Evolutionary conservation across 768 basidiomycete genomes (phyloP).

Genomic region (Russula vinacea): DNA sequence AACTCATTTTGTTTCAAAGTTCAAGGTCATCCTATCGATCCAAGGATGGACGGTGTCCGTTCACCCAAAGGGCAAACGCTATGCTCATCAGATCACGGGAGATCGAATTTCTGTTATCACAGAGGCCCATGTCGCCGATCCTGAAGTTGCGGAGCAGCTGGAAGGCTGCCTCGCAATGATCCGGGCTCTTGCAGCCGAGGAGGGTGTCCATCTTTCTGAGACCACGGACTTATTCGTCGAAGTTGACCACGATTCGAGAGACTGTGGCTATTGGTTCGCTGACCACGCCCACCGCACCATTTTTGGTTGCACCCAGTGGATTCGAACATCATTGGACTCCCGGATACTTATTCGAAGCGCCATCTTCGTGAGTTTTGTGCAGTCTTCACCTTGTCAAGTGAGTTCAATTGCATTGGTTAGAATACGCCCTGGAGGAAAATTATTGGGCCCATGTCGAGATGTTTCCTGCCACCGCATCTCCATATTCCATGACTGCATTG

Average conservation of each 20-base stretch:
- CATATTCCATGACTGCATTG: conserved; percentile 8
- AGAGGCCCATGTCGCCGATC: not conserved
- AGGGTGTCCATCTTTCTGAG: not conserved
- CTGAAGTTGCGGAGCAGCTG: not conserved
- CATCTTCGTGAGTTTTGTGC: conserved; percentile 11
- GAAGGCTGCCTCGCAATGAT: not conserved
- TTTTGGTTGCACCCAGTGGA: conserved; percentile 9
- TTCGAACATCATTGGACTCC: not conserved
- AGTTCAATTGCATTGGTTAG: not conserved
- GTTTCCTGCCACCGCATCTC: conserved; percentile 9
- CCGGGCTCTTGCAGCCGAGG: not conserved
- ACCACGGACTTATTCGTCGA: conserved; percentile 19
- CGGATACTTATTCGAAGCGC: not conserved
- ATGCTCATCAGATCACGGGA: not conserved
- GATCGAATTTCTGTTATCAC: conserved; percentile 11
- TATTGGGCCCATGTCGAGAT: conserved; percentile 23
- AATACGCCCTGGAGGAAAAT: conserved; percentile 19
- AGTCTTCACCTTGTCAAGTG: not conserved
- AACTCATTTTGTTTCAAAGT: not conserved
- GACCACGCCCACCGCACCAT: conserved; percentile 16
- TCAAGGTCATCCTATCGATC: conserved; percentile 15
- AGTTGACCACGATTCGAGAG: not conserved
- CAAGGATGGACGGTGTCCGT: conserved; percentile 1
- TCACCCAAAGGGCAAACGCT: conserved; percentile 22
- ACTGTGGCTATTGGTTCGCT: conserved; percentile 18